phyloP scores from a whole-genome alignment of 148 eudicot genomes.

The Rhododendron ovatum region DNA sequence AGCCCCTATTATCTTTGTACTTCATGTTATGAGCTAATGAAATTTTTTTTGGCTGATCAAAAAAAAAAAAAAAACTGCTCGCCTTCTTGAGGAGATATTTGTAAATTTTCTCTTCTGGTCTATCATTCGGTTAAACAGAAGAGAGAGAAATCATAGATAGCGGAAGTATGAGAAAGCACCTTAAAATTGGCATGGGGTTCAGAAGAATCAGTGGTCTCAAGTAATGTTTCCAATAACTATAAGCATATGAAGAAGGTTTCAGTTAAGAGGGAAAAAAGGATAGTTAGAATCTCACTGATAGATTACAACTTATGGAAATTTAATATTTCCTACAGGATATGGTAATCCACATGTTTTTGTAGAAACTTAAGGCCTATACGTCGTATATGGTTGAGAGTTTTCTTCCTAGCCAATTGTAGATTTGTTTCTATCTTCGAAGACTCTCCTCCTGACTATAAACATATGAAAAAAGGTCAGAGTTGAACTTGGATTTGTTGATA shows the following conservation, averaged over 20 bases:
- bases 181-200: not conserved
- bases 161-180: not conserved
- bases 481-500: not conserved
- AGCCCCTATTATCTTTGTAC: too few relatives aligned
- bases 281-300: not conserved
- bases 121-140: not conserved
- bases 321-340: not conserved
- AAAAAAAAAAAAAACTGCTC: not conserved
- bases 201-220: not conserved
- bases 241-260: not conserved
- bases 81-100: not conserved
- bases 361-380: not conserved
- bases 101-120: not conserved
- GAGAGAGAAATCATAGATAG: not conserved
- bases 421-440: constrained; percentile 2
- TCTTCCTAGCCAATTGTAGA: not conserved
- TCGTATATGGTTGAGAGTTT: not conserved
- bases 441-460: not conserved
- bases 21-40: too few relatives aligned
- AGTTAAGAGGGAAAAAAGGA: not conserved
- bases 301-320: not conserved
- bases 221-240: not conserved
- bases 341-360: not conserved
- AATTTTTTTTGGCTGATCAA: too few relatives aligned
- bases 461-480: not conserved